These are phyloP conservation scores for Pulveroboletus sp. DNA, from an alignment of 1,284 basidiomycete species.

Conservation along the genomic window DNA sequence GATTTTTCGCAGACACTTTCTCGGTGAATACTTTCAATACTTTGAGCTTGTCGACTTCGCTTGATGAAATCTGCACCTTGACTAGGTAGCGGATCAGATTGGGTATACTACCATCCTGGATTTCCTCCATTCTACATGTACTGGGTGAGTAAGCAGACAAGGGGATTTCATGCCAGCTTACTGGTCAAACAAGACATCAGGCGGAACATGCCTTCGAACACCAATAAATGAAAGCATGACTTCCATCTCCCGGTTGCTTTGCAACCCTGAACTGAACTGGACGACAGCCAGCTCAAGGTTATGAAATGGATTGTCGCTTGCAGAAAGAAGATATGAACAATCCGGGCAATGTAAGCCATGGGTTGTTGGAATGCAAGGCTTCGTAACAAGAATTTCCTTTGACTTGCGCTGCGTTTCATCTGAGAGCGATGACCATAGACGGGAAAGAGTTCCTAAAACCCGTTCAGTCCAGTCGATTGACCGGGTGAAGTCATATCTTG, in stretches of 20 bases:
- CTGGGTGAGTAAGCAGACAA: not conserved
- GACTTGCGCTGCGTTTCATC: not conserved
- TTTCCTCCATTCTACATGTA: constrained; percentile 66
- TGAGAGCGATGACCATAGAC: not conserved
- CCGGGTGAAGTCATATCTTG: not conserved
- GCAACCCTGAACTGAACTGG: not conserved
- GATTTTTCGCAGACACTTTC: too few relatives aligned
- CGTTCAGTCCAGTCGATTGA: not conserved
- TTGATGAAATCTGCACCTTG: constrained; percentile 72
- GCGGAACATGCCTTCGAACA: constrained; percentile 87
- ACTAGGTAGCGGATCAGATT: constrained; percentile 83
- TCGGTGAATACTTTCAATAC: constrained; percentile 52
- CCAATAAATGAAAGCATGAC: constrained; percentile 70
- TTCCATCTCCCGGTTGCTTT: not conserved
- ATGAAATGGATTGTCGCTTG: constrained; percentile 13
- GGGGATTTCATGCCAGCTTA: constrained; percentile 37
- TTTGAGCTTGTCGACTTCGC: constrained; percentile 64
- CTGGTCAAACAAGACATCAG: constrained; percentile 79
- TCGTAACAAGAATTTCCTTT: not conserved
- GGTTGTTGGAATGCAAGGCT: constrained; percentile 67
- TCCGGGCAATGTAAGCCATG: constrained; percentile 7
- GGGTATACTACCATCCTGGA: constrained; percentile 71
- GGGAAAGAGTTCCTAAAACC: not conserved
- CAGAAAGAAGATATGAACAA: constrained; percentile 11
- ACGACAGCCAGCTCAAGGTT: constrained; percentile 15